Evolutionary conservation across 768 basidiomycete genomes (phyloP), one percentile per base, ranked within the genome.

Genomic region (Daedalea quercina): DNA sequence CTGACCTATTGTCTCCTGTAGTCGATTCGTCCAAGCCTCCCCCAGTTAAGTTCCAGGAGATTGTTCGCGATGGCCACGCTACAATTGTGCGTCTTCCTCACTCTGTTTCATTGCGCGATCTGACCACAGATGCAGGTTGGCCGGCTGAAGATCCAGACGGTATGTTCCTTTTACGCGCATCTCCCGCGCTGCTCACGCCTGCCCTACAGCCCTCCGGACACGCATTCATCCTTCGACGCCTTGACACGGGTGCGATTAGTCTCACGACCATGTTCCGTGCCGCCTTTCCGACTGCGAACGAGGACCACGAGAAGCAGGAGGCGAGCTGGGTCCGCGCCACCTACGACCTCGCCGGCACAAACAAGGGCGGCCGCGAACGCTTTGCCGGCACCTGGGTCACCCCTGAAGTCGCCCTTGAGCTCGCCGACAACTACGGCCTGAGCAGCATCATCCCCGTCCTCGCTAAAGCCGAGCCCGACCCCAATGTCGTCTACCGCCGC

Each of bases 211-310:
- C 85, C 25, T 68, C 73, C 13, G 84, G 86, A 33, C 94, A 97
- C 70, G 92, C 94, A 22, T 97, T 96, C 67, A 90, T 97, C 64
- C 84, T 97, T 33, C 83, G 94, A 43, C 84, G 94, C 51, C 94
- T 89, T 61, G 94, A 97, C 70, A 95, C 94, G 2, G 85, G 89
- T 54, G 92, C 92, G 19, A 80, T 97, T 69, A 89, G 86, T 57
- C 79, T 94, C 9, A 95, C 94, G 9, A 95, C 94, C 52, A 95
- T 97, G 93, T 95, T 90, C 73, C 89, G 93, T 54, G 93, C 93
- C 8, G 92, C 92, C 0, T 97, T 92, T 68, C 94, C 94, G 9
- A 80, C 76, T 35, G 88, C 92, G 3, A 72, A 74, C 41, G 90
- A 93, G 1, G 72, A 76, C 45, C 82, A 86, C 17, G 94, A 97